Conservation (phyloP, 495 filamentous ascomycete species). For the Trichocladium antarcticum region DNA sequence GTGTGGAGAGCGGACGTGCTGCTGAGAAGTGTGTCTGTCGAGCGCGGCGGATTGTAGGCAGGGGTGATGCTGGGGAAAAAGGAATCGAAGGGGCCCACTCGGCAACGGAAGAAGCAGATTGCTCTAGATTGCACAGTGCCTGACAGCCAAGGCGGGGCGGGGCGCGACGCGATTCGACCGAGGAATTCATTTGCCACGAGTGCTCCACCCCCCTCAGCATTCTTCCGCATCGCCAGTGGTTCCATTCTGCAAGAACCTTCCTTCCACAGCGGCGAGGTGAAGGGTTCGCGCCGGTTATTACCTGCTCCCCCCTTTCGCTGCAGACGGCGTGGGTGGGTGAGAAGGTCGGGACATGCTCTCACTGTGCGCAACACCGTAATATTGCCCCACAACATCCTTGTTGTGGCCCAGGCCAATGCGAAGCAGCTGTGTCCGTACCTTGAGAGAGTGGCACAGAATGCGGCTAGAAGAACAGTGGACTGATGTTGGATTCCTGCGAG, state of each 20-base stretch:
- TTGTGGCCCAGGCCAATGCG: neutral
- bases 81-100: neutral
- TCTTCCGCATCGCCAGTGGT: slow-evolving; percentile 6
- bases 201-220: slow-evolving; percentile 14
- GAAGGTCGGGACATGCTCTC: slow-evolving; percentile 9
- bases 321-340: slow-evolving; percentile 9
- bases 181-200: slow-evolving; percentile 17
- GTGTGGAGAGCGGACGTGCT: too few relatives aligned
- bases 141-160: slow-evolving; percentile 6
- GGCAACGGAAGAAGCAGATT: too few relatives aligned
- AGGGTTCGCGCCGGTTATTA: neutral
- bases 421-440: too few relatives aligned
- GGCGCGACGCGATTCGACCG: slow-evolving; percentile 18
- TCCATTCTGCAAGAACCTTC: neutral
- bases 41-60: neutral
- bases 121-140: slow-evolving; percentile 17
- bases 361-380: slow-evolving; percentile 16
- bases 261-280: slow-evolving; percentile 10
- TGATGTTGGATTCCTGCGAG: too few relatives aligned
- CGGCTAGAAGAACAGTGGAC: too few relatives aligned
- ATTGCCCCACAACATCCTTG: neutral
- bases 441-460: too few relatives aligned
- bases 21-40: neutral
- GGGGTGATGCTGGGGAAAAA: neutral
- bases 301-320: slow-evolving; percentile 6